phyloP scores from a whole-genome alignment of 805 yeast species.

The Candida succiphila region DNA sequence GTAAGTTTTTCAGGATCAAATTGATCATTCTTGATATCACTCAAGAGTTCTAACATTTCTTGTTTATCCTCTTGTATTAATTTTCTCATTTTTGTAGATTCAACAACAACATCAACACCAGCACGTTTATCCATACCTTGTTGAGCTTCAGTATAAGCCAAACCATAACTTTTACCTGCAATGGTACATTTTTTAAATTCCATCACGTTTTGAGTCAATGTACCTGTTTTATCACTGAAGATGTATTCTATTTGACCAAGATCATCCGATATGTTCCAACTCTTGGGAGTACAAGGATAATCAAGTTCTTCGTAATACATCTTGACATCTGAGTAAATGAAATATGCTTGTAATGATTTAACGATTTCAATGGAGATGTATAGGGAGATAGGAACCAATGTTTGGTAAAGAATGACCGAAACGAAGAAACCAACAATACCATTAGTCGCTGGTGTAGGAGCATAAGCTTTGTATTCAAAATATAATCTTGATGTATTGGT shows the following conservation, averaged over 20 bases:
- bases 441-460: constrained; percentile 45
- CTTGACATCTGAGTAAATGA: constrained; percentile 58
- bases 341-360: constrained; percentile 67
- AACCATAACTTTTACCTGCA: constrained; percentile 57
- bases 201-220: constrained; percentile 77
- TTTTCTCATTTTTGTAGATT: constrained; percentile 29
- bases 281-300: constrained; percentile 70
- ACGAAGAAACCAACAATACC: constrained; percentile 67
- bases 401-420: constrained; percentile 62
- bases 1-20: constrained; percentile 42
- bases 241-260: constrained; percentile 77
- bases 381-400: constrained; percentile 71
- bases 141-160: constrained; percentile 71
- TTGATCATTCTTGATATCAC: constrained; percentile 30
- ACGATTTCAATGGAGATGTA: constrained; percentile 73
- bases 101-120: constrained; percentile 50
- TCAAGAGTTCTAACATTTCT: constrained; percentile 38
- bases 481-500: constrained; percentile 33
- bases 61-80: constrained; percentile 31
- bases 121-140: constrained; percentile 60
- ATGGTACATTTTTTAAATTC: constrained; percentile 71
- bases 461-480: constrained; percentile 56
- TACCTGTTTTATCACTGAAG: constrained; percentile 79
- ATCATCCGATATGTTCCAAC: constrained; percentile 80
- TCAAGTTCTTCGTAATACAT: constrained; percentile 64